A percentile compares a stretch with the other conserved stretches of the same genome.
These are phyloP conservation scores for Macrophomina tecta DNA, from an alignment of 2,329 filamentous ascomycete species.

Conservation along the genomic window DNA sequence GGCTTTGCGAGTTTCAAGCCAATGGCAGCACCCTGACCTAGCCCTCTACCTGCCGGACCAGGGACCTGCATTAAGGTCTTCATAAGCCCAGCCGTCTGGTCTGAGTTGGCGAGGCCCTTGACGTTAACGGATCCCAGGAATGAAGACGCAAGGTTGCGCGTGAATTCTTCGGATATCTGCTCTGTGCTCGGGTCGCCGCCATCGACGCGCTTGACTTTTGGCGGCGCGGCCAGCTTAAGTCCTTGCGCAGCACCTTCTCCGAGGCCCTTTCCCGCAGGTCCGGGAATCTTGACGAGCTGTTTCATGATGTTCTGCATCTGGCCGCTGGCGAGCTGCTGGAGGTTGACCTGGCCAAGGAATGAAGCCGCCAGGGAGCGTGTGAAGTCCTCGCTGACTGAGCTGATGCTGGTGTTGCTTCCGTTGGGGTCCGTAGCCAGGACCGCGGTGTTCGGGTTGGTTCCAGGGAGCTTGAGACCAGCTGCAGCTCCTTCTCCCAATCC, in stretches of 20 bases:
- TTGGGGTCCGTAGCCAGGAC: background rate
- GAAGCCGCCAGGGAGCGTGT: background rate
- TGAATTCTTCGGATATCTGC: slow-evolving; percentile 5
- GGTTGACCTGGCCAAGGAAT: slow-evolving; percentile 6
- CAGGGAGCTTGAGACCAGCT: slow-evolving; percentile 1
- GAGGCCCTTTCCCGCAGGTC: slow-evolving; percentile 8
- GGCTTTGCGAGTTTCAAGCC: slow-evolving; percentile 21
- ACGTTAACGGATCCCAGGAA: slow-evolving; percentile 4
- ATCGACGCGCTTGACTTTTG: background rate
- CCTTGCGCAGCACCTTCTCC: slow-evolving; percentile 5
- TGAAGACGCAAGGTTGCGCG: background rate
- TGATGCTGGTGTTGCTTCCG: background rate
- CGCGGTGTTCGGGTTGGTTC: background rate
- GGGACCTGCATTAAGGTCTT: background rate
- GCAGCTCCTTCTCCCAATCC: slow-evolving; percentile 9
- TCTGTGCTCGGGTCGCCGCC: background rate
- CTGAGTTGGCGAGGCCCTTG: background rate
- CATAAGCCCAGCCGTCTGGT: slow-evolving; percentile 6
- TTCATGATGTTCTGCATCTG: slow-evolving; percentile 1
- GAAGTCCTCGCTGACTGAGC: slow-evolving; percentile 13
- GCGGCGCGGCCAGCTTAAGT: background rate
- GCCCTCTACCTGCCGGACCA: background rate
- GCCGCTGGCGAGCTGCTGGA: slow-evolving; percentile 7
- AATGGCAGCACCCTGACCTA: slow-evolving; percentile 10
- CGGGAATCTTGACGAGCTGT: slow-evolving; percentile 11